Percentiles rank a stretch among this genome's conserved stretches.
Conservation (phyloP, 1,284 basidiomycete genomes). For the Tilletia indica region DNA sequence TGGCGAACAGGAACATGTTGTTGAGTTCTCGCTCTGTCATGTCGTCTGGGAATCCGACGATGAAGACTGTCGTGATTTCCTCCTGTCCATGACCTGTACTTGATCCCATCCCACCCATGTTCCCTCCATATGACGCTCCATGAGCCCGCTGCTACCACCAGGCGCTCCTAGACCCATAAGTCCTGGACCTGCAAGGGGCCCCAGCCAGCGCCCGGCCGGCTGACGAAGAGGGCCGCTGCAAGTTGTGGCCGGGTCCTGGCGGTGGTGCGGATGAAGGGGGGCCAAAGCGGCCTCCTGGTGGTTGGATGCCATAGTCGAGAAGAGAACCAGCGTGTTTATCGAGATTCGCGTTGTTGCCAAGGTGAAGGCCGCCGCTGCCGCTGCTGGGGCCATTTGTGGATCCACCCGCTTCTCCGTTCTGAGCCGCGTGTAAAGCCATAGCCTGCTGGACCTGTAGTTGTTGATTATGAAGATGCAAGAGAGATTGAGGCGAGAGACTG, state of each 20-base stretch:
- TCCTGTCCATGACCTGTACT: constrained; percentile 58
- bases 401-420: no score
- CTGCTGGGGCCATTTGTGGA: no score
- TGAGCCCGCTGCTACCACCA: not conserved
- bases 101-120: not conserved
- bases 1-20: constrained; percentile 97
- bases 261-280: not conserved
- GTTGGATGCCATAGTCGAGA: no score
- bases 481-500: not conserved
- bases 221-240: constrained; percentile 10
- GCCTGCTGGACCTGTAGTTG: constrained; percentile 8
- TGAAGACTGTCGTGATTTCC: constrained; percentile 96
- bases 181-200: not conserved
- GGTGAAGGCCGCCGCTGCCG: no score
- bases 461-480: not conserved
- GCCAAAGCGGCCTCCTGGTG: not conserved
- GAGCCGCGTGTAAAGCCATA: constrained; percentile 1
- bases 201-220: constrained; percentile 12
- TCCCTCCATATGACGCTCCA: not conserved
- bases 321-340: no score
- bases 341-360: no score
- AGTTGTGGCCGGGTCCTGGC: not conserved
- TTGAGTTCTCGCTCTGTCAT: constrained; percentile 99
- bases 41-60: constrained; percentile 97
- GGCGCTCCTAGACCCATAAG: not conserved